Evolutionary conservation across 2,329 filamentous ascomycete species (phyloP).

Genomic region (Emericellopsis atlantica): DNA sequence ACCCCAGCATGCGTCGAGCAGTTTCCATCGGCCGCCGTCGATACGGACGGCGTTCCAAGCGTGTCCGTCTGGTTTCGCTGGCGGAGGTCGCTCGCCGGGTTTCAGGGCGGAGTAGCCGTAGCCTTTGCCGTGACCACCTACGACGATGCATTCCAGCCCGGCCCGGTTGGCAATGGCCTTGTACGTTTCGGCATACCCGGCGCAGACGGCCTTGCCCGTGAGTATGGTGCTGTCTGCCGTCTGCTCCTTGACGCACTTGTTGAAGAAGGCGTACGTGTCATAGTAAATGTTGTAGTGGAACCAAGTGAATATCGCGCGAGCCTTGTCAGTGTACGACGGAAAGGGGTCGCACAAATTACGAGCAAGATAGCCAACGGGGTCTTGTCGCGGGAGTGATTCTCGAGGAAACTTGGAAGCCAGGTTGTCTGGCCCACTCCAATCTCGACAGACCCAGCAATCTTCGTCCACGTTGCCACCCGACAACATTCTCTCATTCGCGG

Average conservation of each 20-base stretch:
- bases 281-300: conserved; percentile 88
- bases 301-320: conserved; percentile 88
- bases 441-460: conserved; percentile 70
- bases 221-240: conserved; percentile 63
- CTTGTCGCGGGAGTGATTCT: conserved; percentile 50
- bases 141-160: conserved; percentile 64
- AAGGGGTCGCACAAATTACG: conserved; percentile 69
- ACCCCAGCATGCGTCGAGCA: conserved; percentile 89
- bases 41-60: conserved; percentile 92
- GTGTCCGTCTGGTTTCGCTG: conserved; percentile 51
- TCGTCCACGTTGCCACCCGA: conserved; percentile 7
- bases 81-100: conserved; percentile 53
- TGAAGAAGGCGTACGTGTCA: conserved; percentile 70
- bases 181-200: conserved; percentile 80
- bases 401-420: conserved; percentile 69
- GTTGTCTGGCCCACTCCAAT: conserved; percentile 71
- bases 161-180: conserved; percentile 64
- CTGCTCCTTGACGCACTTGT: conserved; percentile 50
- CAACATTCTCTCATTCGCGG: conserved; percentile 18
- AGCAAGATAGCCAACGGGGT: conserved; percentile 63
- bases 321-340: conserved; percentile 75
- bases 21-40: conserved; percentile 79
- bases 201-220: conserved; percentile 74
- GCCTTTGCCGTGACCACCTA: conserved; percentile 77
- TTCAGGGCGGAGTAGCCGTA: conserved; percentile 55